A percentile compares a stretch with the other conserved stretches of the same genome.
phyloP scores from a whole-genome alignment of 1,284 basidiomycete genomes.

The Sphagnurus paluster region DNA sequence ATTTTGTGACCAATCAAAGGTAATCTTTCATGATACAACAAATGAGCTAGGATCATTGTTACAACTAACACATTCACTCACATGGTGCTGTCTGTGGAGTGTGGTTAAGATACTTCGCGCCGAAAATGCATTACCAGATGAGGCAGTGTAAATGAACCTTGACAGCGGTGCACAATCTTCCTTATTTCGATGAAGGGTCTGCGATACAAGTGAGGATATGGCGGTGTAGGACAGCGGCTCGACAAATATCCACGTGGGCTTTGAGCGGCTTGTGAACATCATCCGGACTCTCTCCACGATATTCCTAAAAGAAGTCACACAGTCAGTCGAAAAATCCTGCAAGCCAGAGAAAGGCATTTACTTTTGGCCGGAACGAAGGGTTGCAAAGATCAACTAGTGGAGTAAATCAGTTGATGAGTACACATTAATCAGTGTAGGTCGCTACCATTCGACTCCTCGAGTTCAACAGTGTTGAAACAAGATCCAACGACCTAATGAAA shows the following conservation, averaged over 20 bases:
- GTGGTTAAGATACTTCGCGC: constrained; percentile 60
- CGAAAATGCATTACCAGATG: constrained; percentile 68
- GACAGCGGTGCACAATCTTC: constrained; percentile 57
- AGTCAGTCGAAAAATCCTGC: background rate
- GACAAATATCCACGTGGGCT: constrained; percentile 64
- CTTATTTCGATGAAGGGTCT: constrained; percentile 58
- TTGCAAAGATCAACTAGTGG: constrained; percentile 61
- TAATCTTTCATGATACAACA: constrained; percentile 40
- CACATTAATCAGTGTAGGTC: constrained; percentile 2
- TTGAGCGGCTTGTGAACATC: constrained; percentile 57
- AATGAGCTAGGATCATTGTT: background rate
- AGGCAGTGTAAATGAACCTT: constrained; percentile 53
- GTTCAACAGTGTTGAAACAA: constrained; percentile 61
- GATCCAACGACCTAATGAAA: constrained; percentile 64
- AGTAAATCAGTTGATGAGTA: constrained; percentile 5
- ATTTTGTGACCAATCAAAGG: constrained; percentile 60
- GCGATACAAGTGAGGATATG: constrained; percentile 57
- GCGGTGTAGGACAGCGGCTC: constrained; percentile 58
- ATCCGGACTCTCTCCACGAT: constrained; percentile 49
- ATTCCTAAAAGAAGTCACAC: constrained; percentile 30
- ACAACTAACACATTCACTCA: constrained; percentile 26
- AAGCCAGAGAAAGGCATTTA: constrained; percentile 31
- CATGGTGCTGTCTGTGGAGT: constrained; percentile 57
- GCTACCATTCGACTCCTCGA: constrained; percentile 63
- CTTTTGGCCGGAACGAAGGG: constrained; percentile 60